A percentile compares a stretch with the other conserved stretches of the same genome.
Evolutionary conservation across 495 filamentous ascomycete species (phyloP).

Genomic region (Tuber brumale): DNA sequence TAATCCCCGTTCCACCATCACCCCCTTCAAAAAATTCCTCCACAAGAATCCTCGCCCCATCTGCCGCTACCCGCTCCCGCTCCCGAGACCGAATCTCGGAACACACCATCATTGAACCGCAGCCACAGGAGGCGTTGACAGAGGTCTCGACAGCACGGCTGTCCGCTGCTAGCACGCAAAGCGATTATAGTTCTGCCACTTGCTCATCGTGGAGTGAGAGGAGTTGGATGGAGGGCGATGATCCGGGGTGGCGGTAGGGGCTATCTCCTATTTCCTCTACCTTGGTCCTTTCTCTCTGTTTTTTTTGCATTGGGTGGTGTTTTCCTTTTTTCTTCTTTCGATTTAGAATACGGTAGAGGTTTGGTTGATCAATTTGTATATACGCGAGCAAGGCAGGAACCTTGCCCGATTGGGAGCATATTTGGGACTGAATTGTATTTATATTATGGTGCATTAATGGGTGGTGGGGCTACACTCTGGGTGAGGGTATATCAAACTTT

Average conservation of each 20-base stretch:
- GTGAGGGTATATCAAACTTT: neutral
- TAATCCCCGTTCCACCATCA: constrained; percentile 1
- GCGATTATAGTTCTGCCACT: constrained; percentile 17
- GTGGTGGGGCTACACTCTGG: neutral
- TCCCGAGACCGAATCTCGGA: constrained; percentile 22
- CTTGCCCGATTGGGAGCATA: neutral
- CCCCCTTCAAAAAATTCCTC: constrained; percentile 8
- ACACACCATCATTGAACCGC: constrained; percentile 29
- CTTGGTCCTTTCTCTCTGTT: neutral
- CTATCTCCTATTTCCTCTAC: neutral
- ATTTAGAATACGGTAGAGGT: constrained; percentile 1
- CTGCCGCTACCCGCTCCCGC: constrained; percentile 9
- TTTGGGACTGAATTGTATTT: neutral
- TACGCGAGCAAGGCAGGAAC: neutral
- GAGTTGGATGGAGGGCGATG: constrained; percentile 27
- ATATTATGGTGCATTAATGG: neutral
- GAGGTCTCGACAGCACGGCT: constrained; percentile 16
- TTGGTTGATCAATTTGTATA: constrained; percentile 4
- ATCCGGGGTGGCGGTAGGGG: constrained; percentile 24
- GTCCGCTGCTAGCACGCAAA: neutral
- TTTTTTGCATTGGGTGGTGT: neutral
- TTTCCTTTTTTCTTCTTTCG: constrained; percentile 5
- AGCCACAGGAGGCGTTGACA: constrained; percentile 16
- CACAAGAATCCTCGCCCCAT: constrained; percentile 21
- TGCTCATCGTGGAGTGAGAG: constrained; percentile 33